Percentiles rank a stretch among this genome's conserved stretches.
Conservation (phyloP, 2,329 filamentous ascomycete species). For the Trichophaea hybrida region DNA sequence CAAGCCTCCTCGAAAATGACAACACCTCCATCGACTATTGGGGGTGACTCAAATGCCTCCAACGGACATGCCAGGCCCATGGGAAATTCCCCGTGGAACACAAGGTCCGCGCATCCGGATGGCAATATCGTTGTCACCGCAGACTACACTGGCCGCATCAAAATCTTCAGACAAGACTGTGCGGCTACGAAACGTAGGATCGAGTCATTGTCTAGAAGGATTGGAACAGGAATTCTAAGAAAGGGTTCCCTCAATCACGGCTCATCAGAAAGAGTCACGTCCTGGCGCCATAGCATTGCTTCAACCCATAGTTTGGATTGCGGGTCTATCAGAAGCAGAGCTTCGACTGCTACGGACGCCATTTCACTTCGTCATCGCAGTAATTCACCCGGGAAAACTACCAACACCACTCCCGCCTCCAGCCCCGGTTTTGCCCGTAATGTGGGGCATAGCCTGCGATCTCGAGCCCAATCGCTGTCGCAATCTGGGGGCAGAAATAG, state of each 20-base stretch:
- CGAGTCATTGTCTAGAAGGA: slow-evolving; percentile 59
- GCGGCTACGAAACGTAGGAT: slow-evolving; percentile 63
- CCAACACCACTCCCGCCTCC: neutral
- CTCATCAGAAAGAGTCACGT: slow-evolving; percentile 60
- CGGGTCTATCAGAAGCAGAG: neutral
- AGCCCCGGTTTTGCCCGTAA: neutral
- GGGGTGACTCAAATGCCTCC: slow-evolving; percentile 24
- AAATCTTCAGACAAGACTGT: slow-evolving; percentile 91
- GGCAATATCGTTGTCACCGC: slow-evolving; percentile 89
- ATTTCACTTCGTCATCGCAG: neutral
- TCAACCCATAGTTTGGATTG: slow-evolving; percentile 38
- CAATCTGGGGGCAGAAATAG: neutral
- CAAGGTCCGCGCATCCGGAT: slow-evolving; percentile 58
- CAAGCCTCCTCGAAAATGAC: slow-evolving; percentile 35
- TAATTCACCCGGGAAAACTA: neutral
- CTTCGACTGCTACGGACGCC: neutral
- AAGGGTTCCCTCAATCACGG: slow-evolving; percentile 25
- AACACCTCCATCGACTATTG: slow-evolving; percentile 31
- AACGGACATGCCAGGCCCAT: slow-evolving; percentile 21
- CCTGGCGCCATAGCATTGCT: slow-evolving; percentile 63
- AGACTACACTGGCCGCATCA: slow-evolving; percentile 76
- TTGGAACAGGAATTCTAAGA: slow-evolving; percentile 45
- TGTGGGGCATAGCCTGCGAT: neutral
- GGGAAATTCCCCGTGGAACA: slow-evolving; percentile 50
- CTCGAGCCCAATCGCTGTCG: neutral